Conservation (phyloP, 805 yeast genomes). For the Saccharomycopsis fermentans region DNA sequence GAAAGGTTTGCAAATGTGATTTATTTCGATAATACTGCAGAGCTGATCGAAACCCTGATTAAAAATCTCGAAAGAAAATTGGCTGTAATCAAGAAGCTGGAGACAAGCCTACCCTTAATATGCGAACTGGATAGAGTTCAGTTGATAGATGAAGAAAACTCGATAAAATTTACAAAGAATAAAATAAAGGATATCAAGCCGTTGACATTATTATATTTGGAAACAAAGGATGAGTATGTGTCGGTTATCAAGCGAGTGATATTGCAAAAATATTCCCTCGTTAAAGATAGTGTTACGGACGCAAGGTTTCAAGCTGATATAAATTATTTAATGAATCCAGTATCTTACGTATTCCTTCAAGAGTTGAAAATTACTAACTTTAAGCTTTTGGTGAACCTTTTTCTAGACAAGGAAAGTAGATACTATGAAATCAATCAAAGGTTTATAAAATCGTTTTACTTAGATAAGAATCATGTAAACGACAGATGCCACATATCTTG, state of each 20-base stretch:
- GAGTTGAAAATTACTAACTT: background rate
- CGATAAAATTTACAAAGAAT: background rate
- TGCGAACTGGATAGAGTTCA: background rate
- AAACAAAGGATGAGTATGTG: background rate
- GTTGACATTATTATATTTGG: background rate
- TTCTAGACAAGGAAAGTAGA: background rate
- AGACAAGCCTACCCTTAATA: background rate
- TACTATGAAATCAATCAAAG: background rate
- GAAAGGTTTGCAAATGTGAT: background rate
- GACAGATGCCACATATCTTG: background rate
- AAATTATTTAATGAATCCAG: slow-evolving; percentile 8
- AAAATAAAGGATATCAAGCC: background rate
- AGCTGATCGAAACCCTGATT: background rate
- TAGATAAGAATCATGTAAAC: background rate
- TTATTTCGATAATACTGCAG: background rate
- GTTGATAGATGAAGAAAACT: background rate
- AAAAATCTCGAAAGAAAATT: background rate
- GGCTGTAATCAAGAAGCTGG: background rate
- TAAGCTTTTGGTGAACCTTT: background rate
- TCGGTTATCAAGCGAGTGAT: background rate
- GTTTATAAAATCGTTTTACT: background rate
- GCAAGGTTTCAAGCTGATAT: background rate
- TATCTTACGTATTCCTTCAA: background rate
- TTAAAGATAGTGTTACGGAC: background rate
- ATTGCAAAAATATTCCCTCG: background rate